These are phyloP conservation scores for Cucumis hystrix DNA, from an alignment of 306 rosid genomes.

Conservation along the genomic window DNA sequence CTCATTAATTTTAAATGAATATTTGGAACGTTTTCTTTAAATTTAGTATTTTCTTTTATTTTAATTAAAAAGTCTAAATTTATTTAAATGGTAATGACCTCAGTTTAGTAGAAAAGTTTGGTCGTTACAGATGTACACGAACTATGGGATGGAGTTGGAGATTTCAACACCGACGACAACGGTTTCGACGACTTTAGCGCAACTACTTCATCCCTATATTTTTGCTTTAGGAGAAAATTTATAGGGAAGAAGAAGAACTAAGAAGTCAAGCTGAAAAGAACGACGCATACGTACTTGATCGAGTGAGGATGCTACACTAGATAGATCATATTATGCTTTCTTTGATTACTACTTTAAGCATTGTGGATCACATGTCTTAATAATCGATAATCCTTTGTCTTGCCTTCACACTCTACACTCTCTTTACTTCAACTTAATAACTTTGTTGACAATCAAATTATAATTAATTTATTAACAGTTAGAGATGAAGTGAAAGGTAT, in stretches of 20 bases:
- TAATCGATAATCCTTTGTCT: conserved; percentile 39
- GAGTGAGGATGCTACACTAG: conserved; percentile 91
- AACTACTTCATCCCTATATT: too few relatives aligned
- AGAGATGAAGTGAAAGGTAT: background rate
- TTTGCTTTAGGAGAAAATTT: too few relatives aligned
- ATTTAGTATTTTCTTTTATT: too few relatives aligned
- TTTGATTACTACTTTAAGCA: conserved; percentile 94
- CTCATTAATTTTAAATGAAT: too few relatives aligned
- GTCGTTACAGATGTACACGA: too few relatives aligned
- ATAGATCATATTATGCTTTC: conserved; percentile 83
- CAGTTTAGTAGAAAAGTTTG: too few relatives aligned
- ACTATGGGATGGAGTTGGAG: too few relatives aligned
- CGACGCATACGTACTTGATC: conserved; percentile 96
- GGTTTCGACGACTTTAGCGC: too few relatives aligned
- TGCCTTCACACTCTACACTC: background rate
- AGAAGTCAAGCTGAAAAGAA: conserved; percentile 68
- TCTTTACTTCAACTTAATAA: background rate
- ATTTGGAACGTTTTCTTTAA: too few relatives aligned
- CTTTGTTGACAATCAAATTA: background rate
- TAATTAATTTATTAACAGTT: background rate
- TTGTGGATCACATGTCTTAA: conserved; percentile 88
- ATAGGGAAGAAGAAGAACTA: background rate
- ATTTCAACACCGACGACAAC: too few relatives aligned
- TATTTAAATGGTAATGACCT: too few relatives aligned
- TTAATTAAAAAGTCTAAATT: too few relatives aligned